Conservation (phyloP, 2,329 filamentous ascomycete species). For the Cladophialophora carrionii region DNA sequence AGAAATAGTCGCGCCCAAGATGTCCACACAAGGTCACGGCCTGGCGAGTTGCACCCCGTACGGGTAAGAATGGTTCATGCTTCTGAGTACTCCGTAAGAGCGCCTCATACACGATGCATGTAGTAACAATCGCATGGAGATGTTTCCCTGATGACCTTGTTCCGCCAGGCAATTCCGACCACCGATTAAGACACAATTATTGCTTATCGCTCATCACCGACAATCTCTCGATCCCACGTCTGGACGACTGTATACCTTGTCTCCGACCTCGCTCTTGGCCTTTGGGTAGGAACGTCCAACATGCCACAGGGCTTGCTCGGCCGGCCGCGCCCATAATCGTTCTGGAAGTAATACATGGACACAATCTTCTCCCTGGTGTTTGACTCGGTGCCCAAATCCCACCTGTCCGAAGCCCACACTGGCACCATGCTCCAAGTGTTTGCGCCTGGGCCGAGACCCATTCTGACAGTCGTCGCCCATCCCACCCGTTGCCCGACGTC, state of each 20-base stretch:
- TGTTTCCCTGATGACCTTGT: not conserved
- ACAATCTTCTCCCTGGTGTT: not conserved
- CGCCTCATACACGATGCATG: not conserved
- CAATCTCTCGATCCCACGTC: not conserved
- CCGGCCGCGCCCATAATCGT: not conserved
- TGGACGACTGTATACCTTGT: conserved; percentile 3
- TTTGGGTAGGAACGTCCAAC: not conserved
- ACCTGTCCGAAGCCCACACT: conserved; percentile 1
- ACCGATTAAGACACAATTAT: not conserved
- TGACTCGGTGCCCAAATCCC: not conserved
- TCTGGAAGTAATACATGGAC: conserved; percentile 1
- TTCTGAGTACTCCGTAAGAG: not conserved
- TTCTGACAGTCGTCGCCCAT: not conserved
- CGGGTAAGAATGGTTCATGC: not conserved
- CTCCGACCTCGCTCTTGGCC: conserved; percentile 1
- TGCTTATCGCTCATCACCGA: not conserved
- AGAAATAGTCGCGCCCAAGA: not conserved
- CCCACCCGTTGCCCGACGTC: not conserved
- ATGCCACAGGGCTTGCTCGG: not conserved
- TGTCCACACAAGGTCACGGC: not conserved
- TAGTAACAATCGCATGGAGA: not conserved
- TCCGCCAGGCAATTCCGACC: not conserved
- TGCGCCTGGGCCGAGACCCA: not conserved
- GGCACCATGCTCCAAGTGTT: conserved; percentile 1
- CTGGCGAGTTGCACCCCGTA: not conserved